These are phyloP conservation scores for Backusella mclennaniae DNA, from an alignment of 192 early-diverging fungal genomes.

Conservation along the genomic window DNA sequence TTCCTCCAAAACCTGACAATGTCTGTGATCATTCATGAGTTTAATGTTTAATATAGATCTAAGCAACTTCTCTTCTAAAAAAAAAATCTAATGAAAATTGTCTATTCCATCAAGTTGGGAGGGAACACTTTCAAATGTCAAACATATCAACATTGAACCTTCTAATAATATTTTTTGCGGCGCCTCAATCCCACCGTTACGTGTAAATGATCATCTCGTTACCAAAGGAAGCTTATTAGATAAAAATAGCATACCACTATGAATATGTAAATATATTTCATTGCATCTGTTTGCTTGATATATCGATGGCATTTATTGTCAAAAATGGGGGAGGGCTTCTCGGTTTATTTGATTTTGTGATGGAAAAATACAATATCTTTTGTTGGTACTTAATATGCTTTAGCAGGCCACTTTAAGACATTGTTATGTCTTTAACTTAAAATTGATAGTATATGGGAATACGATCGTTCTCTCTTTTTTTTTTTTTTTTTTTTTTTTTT, in stretches of 20 bases:
- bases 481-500: no score
- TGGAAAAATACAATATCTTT: background rate
- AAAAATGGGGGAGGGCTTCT: background rate
- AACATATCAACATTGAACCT: background rate
- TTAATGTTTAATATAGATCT: background rate
- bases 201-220: background rate
- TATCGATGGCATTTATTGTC: background rate
- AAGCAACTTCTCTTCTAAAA: background rate
- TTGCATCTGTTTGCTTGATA: background rate
- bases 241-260: background rate
- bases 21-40: background rate
- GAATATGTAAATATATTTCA: background rate
- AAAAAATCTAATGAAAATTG: background rate
- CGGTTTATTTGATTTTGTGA: background rate
- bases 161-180: background rate
- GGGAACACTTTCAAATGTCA: background rate
- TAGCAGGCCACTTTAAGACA: background rate
- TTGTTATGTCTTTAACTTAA: no score
- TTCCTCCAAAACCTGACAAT: background rate
- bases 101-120: background rate
- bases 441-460: no score
- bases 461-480: no score
- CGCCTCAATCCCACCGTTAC: background rate
- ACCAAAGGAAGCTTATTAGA: background rate
- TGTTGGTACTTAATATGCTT: background rate